These are phyloP conservation scores for Beauveria sp. DNA, from an alignment of 2,329 filamentous ascomycete species.

Conservation along the genomic window DNA sequence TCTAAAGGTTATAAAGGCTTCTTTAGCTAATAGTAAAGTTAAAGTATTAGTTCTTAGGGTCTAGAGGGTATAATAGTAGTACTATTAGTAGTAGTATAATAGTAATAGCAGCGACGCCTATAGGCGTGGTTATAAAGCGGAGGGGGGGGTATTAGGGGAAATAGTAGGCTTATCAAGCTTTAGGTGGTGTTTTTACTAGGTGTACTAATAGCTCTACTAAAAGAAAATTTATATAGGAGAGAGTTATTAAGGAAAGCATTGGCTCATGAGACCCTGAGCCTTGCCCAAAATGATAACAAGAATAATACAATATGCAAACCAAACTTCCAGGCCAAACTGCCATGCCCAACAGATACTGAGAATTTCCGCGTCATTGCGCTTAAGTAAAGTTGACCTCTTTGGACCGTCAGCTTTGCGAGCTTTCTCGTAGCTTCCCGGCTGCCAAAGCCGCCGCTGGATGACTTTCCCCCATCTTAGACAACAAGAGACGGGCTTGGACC, in stretches of 20 bases:
- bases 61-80: no score
- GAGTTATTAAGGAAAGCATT: background rate
- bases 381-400: background rate
- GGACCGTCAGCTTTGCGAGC: background rate
- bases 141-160: no score
- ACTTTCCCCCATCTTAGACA: conserved; percentile 6
- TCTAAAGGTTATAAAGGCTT: no score
- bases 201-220: no score
- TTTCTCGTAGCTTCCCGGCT: background rate
- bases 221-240: no score
- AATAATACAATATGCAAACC: background rate
- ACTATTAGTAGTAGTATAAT: no score
- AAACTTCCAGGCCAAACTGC: background rate
- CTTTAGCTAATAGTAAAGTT: no score
- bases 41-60: no score
- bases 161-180: no score
- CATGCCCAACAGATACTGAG: background rate
- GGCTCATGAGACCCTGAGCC: background rate
- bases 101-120: no score
- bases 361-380: background rate
- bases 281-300: background rate
- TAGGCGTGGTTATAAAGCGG: no score
- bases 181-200: no score
- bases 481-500: conserved; percentile 6
- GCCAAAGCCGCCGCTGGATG: background rate